Evolutionary conservation across 148 eudicot genomes (phyloP), one percentile per base, ranked within the genome.

Genomic region (Amaranthus hypochondriacus): DNA sequence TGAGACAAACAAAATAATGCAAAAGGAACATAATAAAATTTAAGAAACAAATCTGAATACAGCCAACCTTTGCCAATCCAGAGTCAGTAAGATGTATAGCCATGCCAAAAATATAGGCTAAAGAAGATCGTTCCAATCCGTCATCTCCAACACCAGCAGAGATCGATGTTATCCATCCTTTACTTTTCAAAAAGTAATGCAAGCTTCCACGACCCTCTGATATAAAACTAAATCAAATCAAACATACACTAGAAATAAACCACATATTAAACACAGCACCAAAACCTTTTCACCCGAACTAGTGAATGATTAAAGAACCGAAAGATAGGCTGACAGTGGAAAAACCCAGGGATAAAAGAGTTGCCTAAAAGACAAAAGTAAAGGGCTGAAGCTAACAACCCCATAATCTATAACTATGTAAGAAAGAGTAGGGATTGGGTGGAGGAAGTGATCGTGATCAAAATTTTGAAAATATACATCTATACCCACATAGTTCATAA

Each of bases 131-230:
- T 48, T 77, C 79, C 89, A 92, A 77, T 66, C 98, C 98, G 68
- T 95, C 98, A 68, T 91, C 98, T 43, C 96, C 90, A 73, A 95
- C 93, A 71, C 98, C 98, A 86, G 98, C 98, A 70, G 96, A 87
- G 82, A 92, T 88, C 53, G 98, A 89, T 72, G 97, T 92, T 70
- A 78, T 81, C 97, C 97, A 95, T 73, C 98, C 98, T 83, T 83
- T 88, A 74, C 83, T 89, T 86, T 90, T 92, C 43, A 95, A 83
- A 77, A 95, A 87, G 78, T 79, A 88, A 82, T 73, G 93, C 86
- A 95, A 81, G 82, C 98, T 95, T 74, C 97, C 98, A 71, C 82
- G 87, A 77, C 97, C 97, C 97, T 95, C 98, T 95, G 89, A 73
- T 76, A 79, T 66, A 72, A 74, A 73, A 79, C 56, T 66, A 72